Percentiles rank a stretch among this genome's conserved stretches.
These are phyloP conservation scores for Barnettozyma sp. DNA, from an alignment of 805 yeast species.

Conservation along the genomic window DNA sequence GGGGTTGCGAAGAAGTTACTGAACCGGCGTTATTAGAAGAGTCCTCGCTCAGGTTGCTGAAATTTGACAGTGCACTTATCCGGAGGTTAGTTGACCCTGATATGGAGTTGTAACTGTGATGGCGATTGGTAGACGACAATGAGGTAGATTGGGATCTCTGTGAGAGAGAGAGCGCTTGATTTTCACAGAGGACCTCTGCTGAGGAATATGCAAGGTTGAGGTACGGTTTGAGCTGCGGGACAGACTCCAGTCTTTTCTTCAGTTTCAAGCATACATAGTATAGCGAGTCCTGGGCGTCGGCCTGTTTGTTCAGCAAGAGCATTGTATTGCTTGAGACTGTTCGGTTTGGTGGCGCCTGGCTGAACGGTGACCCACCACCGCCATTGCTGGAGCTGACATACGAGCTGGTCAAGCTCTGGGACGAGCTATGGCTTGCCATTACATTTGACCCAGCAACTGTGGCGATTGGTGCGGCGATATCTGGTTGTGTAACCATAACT, in stretches of 20 bases:
- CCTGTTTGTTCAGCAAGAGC: conserved; percentile 55
- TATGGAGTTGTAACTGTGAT: conserved; percentile 16
- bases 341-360: conserved; percentile 9
- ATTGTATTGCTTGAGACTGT: conserved; percentile 21
- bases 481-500: too few species aligned
- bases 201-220: conserved; percentile 54
- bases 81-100: conserved; percentile 24
- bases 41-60: conserved; percentile 30
- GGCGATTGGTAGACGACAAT: conserved; percentile 8
- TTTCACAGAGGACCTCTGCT: conserved; percentile 65
- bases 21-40: conserved; percentile 19
- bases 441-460: too few species aligned
- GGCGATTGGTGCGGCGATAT: too few species aligned
- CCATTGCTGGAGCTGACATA: conserved; percentile 6
- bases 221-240: conserved; percentile 66
- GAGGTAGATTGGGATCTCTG: conserved; percentile 25
- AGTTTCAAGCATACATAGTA: conserved; percentile 59
- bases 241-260: conserved; percentile 45
- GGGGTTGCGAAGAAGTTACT: conserved; percentile 23
- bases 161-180: conserved; percentile 51
- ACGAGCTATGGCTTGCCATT: too few species aligned
- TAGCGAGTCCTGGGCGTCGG: conserved; percentile 58
- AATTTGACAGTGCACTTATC: conserved; percentile 29
- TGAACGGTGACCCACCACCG: conserved; percentile 11
- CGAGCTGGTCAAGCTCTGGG: conserved; percentile 2